phyloP scores from a whole-genome alignment of 2,329 filamentous ascomycete genomes.

The Aspergillus floridensis region DNA sequence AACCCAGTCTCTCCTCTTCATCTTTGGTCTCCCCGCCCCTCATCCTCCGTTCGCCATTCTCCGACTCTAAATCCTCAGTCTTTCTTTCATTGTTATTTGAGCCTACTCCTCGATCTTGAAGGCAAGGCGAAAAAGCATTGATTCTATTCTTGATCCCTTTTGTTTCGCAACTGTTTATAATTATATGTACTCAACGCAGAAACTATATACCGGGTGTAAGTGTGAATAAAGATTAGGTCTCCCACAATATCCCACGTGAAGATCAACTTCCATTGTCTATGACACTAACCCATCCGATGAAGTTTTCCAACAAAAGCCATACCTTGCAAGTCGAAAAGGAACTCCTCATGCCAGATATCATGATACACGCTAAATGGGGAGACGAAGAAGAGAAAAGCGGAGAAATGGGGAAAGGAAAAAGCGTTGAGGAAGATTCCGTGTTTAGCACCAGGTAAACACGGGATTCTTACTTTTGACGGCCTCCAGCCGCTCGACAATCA shows the following conservation, averaged over 20 bases:
- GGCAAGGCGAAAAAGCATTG: background rate
- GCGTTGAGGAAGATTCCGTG: conserved; percentile 7
- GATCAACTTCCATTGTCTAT: conserved; percentile 32
- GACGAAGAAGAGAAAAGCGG: conserved; percentile 8
- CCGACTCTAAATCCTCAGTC: too few species aligned
- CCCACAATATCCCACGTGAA: conserved; percentile 1
- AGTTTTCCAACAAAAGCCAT: conserved; percentile 22
- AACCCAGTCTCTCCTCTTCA: too few species aligned
- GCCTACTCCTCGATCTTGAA: too few species aligned
- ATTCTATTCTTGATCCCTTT: background rate
- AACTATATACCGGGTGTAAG: conserved; percentile 2
- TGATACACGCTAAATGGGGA: conserved; percentile 29
- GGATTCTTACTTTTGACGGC: conserved; percentile 93
- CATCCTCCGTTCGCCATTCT: too few species aligned
- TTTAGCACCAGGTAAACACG: conserved; percentile 94
- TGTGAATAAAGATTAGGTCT: background rate
- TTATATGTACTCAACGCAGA: background rate
- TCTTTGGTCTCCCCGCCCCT: too few species aligned
- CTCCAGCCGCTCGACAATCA: conserved; percentile 94
- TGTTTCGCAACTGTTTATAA: background rate
- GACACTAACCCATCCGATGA: conserved; percentile 29
- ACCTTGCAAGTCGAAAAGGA: conserved; percentile 12
- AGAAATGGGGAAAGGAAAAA: conserved; percentile 6
- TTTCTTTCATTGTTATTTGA: too few species aligned
- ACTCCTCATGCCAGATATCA: conserved; percentile 25